Conservation (phyloP, 2,329 filamentous ascomycete genomes). For the Claviceps sp. region DNA sequence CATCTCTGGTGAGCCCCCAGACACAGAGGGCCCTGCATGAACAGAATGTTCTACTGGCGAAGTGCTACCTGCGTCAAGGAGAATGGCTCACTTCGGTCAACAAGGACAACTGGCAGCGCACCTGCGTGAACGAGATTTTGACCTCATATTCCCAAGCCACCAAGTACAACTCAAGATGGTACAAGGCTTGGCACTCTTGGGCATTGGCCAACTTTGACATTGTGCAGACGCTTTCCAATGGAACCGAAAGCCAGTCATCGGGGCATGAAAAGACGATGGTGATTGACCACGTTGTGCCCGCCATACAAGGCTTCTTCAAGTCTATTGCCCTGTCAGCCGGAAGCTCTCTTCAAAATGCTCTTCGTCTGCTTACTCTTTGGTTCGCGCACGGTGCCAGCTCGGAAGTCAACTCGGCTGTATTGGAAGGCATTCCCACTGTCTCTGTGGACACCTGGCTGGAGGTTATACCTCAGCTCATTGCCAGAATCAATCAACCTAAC, state of each 20-base stretch:
- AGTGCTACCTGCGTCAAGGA: conserved; percentile 91
- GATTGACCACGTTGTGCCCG: conserved; percentile 82
- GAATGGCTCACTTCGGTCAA: conserved; percentile 87
- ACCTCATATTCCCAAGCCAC: conserved; percentile 87
- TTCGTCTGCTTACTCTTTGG: conserved; percentile 87
- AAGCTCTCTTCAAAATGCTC: conserved; percentile 89
- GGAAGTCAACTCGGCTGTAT: conserved; percentile 80
- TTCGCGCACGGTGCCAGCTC: conserved; percentile 81
- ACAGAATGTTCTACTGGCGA: conserved; percentile 65
- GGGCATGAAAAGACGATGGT: conserved; percentile 50
- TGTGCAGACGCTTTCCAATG: conserved; percentile 65
- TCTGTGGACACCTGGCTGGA: conserved; percentile 98
- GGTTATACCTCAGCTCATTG: conserved; percentile 94
- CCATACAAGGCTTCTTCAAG: conserved; percentile 91
- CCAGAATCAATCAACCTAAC: conserved; percentile 93
- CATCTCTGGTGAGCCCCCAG: conserved; percentile 32
- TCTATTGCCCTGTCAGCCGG: conserved; percentile 86
- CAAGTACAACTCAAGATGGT: conserved; percentile 86
- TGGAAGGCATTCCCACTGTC: conserved; percentile 80
- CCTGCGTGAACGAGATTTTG: conserved; percentile 76
- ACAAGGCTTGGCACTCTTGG: conserved; percentile 99
- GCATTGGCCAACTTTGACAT: conserved; percentile 97
- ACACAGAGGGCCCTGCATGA: conserved; percentile 42
- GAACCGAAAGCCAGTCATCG: conserved; percentile 39
- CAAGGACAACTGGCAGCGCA: conserved; percentile 77